Evolutionary conservation across 129 eudicot genomes (phyloP).

Genomic region (Flaveria robusta): DNA sequence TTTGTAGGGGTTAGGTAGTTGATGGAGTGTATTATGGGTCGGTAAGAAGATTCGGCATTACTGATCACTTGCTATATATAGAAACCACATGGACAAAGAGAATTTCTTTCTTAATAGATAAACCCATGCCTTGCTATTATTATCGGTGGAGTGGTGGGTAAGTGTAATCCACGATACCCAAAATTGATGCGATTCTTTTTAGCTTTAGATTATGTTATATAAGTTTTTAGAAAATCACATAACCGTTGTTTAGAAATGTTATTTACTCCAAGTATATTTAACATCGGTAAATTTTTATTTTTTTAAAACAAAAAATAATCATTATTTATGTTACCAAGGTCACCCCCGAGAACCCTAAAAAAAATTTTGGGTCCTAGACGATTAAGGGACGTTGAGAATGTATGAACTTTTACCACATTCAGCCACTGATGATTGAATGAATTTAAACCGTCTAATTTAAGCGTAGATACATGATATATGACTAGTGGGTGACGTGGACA

Average conservation of each 20-base stretch:
- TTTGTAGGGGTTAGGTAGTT: constrained; percentile 31
- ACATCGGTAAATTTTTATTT: too few relatives aligned
- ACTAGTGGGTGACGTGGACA: too few relatives aligned
- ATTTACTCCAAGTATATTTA: too few relatives aligned
- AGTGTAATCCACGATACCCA: background rate
- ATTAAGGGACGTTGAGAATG: too few relatives aligned
- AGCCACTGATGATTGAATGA: too few relatives aligned
- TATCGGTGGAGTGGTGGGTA: background rate
- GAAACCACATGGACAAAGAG: constrained; percentile 16
- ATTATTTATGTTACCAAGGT: too few relatives aligned
- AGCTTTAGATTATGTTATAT: background rate
- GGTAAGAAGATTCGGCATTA: constrained; percentile 21
- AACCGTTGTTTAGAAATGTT: background rate
- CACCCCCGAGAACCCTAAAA: too few relatives aligned
- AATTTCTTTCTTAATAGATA: constrained; percentile 1
- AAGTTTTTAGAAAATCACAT: background rate
- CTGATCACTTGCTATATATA: constrained; percentile 33
- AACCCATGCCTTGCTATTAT: constrained; percentile 36
- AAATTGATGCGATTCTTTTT: background rate
- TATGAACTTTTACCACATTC: too few relatives aligned
- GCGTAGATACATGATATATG: too few relatives aligned
- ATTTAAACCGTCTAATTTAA: too few relatives aligned
- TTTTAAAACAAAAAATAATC: too few relatives aligned
- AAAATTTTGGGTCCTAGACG: too few relatives aligned
- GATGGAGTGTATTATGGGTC: constrained; percentile 19